Evolutionary conservation across 2,329 filamentous ascomycete genomes (phyloP).

Genomic region (Scleromitrula shiraiana): DNA sequence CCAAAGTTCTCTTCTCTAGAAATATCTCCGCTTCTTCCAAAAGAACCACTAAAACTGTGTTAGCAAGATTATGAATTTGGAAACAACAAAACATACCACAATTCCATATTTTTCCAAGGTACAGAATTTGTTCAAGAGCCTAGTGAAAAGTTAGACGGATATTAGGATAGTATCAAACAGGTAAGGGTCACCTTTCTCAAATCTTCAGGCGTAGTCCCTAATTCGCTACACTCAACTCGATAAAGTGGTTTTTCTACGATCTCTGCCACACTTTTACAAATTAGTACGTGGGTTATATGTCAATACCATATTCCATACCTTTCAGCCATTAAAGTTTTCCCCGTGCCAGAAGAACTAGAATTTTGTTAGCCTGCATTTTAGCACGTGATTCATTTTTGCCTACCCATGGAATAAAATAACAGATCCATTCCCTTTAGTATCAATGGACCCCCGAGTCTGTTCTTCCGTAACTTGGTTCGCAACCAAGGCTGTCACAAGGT

Average conservation of each 20-base stretch:
- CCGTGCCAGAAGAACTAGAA: conserved; percentile 3
- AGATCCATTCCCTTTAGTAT: conserved; percentile 2
- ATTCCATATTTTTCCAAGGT: conserved; percentile 5
- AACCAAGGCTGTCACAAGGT: conserved; percentile 5
- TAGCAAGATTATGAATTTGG: neutral
- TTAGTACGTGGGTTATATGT: neutral
- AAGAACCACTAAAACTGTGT: neutral
- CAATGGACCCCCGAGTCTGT: neutral
- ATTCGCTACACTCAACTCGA: conserved; percentile 1
- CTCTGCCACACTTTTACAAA: conserved; percentile 1
- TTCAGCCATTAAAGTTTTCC: conserved; percentile 7
- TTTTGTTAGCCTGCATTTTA: neutral
- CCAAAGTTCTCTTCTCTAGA: conserved; percentile 1
- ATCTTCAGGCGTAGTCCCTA: neutral
- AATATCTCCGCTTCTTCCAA: conserved; percentile 8
- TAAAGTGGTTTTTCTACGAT: conserved; percentile 4
- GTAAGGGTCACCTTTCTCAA: neutral
- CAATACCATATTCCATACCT: neutral
- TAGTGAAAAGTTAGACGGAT: neutral
- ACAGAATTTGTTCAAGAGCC: conserved; percentile 1
- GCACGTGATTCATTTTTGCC: no score
- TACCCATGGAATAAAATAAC: conserved; percentile 7
- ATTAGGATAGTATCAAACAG: neutral
- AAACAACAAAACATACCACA: neutral
- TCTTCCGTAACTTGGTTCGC: conserved; percentile 7